These are phyloP conservation scores for Yarrowia hollandica DNA, from an alignment of 805 yeast genomes.

Conservation along the genomic window DNA sequence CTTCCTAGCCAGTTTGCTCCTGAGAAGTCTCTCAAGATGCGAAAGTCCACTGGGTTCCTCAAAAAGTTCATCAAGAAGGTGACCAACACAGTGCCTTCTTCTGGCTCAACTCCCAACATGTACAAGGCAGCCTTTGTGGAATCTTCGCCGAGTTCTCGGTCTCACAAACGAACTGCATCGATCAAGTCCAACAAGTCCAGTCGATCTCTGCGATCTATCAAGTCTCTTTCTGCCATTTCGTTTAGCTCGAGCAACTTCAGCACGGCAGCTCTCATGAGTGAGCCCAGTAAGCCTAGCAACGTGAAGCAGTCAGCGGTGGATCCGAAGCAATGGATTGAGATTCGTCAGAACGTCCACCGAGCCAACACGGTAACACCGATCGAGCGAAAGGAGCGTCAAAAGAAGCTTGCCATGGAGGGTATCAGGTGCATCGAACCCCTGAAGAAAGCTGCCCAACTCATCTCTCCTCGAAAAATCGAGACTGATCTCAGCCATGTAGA, in stretches of 20 bases:
- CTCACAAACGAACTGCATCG: conserved; percentile 9
- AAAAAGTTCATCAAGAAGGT: conserved; percentile 34
- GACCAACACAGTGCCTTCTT: not conserved
- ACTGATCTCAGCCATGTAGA: conserved; percentile 13
- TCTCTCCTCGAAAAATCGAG: conserved; percentile 3
- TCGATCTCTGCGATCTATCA: conserved; percentile 31
- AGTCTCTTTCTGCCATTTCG: conserved; percentile 33
- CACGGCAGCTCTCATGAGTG: not conserved
- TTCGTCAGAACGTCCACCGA: conserved; percentile 64
- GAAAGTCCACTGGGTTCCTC: conserved; percentile 39
- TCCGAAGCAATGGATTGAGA: conserved; percentile 50
- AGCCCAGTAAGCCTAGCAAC: conserved; percentile 17
- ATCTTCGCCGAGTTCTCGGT: not conserved
- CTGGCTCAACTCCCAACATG: not conserved
- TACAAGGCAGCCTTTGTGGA: conserved; percentile 13
- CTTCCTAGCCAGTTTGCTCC: conserved; percentile 33
- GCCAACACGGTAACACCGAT: conserved; percentile 65
- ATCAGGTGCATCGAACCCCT: conserved; percentile 15
- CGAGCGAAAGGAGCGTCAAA: conserved; percentile 69
- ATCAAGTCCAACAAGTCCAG: conserved; percentile 5
- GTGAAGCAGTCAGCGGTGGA: conserved; percentile 22
- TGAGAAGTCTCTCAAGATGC: conserved; percentile 35
- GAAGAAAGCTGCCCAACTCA: conserved; percentile 7
- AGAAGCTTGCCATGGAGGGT: conserved; percentile 37
- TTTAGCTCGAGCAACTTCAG: not conserved